Base-by-base conservation (phyloP, 495 filamentous ascomycete genomes). In the Emericellopsis terricola region DNA sequence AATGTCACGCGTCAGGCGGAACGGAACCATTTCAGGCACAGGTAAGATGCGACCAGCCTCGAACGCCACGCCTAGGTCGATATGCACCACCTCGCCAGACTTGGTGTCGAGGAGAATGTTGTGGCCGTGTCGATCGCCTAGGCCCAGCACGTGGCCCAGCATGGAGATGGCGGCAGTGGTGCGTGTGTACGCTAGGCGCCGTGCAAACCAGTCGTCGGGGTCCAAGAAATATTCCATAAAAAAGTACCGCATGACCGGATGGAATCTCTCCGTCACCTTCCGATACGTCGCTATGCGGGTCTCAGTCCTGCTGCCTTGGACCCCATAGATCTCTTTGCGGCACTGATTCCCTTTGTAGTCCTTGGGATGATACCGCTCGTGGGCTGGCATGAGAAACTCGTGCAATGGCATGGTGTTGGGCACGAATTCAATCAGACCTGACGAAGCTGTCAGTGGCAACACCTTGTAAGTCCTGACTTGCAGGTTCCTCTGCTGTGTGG, bases 401-500 rank as follows among this genome's bases (percentile, higher is more conserved):
- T 87, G 77, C 13, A 99, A 64, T 0, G 91, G 81, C 33, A 89
- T 77, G 3, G 89, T 94, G 52, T 94, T 75, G 1, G 73, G 70
- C 7, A 99, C 89, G 48, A 96, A 99, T 48, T 99, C 91, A 45
- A 99, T 94, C 21, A 94, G 73, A n/a, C 91, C 89, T 2, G 85
- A 75, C 29, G 68, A 71, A 0, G 76, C 62, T 3, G 78, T 86
- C 19, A 99, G 62, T 0, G 89, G 89, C 8, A 96, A 59, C 13
- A 99, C 89, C 49, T 93, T 94, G 64, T 99, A 99, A 1, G 89
- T 94, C 19, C 89, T 61, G 45, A 99, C 84, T 2, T 73, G 73
- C 15, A 99, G 64, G 41, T 87, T 80, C 2, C 89, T 78, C 44
- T 91, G 85, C 8, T 81, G 74, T 5, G 91, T 94, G 8, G 78